Percentiles rank a stretch among this genome's conserved stretches.
phyloP scores from a whole-genome alignment of 139 green algal genomes.

The Chlamydomonas applanata region DNA sequence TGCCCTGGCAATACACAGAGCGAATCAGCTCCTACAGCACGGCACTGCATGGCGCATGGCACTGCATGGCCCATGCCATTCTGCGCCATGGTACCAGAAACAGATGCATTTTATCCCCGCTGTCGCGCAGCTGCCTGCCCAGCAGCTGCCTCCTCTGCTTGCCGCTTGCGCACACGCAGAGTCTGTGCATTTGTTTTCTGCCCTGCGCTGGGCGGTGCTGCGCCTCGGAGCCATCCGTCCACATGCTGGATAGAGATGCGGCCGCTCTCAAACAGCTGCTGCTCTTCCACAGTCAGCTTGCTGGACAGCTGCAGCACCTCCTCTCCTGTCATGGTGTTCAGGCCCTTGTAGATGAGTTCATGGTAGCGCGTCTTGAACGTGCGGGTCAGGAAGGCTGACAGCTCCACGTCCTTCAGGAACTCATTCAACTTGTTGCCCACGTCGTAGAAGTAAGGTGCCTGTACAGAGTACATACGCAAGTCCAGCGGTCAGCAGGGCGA shows the following conservation, averaged over 20 bases:
- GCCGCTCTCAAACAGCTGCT: constrained; percentile 41
- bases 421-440: constrained; percentile 42
- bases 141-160: no score
- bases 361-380: constrained; percentile 40
- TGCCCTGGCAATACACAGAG: no score
- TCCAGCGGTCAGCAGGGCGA: background rate
- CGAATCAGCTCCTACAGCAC: no score
- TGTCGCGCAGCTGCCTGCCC: no score
- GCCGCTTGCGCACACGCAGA: no score
- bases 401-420: constrained; percentile 27
- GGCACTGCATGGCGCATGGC: no score
- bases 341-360: constrained; percentile 38
- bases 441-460: constrained; percentile 41
- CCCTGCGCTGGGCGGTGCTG: no score
- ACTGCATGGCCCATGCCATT: no score
- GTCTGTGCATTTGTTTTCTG: no score
- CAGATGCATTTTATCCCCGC: no score
- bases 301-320: constrained; percentile 39
- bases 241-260: constrained; percentile 15
- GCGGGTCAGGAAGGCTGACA: constrained; percentile 29
- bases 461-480: background rate
- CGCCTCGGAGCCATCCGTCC: constrained; percentile 23
- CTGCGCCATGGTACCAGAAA: no score
- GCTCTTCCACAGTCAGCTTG: constrained; percentile 51
- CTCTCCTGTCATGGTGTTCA: constrained; percentile 41